phyloP scores from a whole-genome alignment of 306 rosid genomes.

The Rosa persica region DNA sequence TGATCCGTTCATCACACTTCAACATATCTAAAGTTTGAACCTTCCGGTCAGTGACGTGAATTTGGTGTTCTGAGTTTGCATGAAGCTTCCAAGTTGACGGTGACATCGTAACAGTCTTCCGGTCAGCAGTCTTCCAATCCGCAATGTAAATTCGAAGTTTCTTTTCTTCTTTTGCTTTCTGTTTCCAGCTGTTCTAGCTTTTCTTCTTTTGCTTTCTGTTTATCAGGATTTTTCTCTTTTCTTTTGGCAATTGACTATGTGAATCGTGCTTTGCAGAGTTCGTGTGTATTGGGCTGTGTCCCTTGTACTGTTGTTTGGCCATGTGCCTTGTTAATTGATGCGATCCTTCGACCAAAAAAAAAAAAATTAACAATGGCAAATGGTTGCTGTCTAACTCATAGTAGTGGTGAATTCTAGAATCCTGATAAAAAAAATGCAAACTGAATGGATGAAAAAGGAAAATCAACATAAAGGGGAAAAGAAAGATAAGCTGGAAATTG shows the following conservation, averaged over 20 bases:
- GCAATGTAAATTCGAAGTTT: not conserved
- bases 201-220: too few relatives aligned
- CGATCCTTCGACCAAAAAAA: too few relatives aligned
- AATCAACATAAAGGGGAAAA: too few relatives aligned
- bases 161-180: too few relatives aligned
- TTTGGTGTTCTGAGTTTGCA: not conserved
- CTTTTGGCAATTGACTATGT: too few relatives aligned
- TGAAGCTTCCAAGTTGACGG: not conserved
- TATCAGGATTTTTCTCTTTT: too few relatives aligned
- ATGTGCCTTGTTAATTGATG: too few relatives aligned
- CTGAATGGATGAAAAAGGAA: not conserved
- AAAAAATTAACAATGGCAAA: not conserved
- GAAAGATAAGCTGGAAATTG: not conserved
- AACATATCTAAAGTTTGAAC: not conserved
- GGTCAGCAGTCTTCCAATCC: not conserved
- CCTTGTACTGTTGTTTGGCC: too few relatives aligned
- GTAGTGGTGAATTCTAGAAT: not conserved
- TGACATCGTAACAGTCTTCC: not conserved
- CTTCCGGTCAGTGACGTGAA: not conserved
- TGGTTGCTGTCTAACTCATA: not conserved
- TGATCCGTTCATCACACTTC: not conserved
- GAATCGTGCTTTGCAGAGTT: too few relatives aligned
- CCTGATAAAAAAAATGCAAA: not conserved
- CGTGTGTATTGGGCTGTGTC: too few relatives aligned
- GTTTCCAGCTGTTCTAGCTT: too few relatives aligned